These are phyloP conservation scores for Haematococcus lacustris DNA, from an alignment of 139 green algal genomes.

Conservation along the genomic window DNA sequence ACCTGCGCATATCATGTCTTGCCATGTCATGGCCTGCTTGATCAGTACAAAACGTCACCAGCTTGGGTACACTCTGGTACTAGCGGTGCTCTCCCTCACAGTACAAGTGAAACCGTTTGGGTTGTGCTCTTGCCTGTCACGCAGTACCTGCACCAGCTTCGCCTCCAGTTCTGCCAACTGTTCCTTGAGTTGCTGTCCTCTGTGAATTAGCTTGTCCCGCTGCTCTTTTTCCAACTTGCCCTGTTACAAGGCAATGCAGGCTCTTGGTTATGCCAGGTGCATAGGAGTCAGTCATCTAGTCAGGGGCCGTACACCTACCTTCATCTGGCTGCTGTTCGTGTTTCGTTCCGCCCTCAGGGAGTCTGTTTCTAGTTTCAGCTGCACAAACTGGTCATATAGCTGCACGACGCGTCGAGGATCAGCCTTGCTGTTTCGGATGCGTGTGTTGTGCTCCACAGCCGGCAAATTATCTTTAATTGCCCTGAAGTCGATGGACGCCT, in stretches of 20 bases:
- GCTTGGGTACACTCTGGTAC: neutral
- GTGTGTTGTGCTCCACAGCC: slow-evolving; percentile 59
- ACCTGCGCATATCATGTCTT: slow-evolving; percentile 14
- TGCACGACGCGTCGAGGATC: slow-evolving; percentile 63
- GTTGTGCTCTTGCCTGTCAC: neutral
- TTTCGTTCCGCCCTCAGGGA: slow-evolving; percentile 71
- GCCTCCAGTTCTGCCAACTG: slow-evolving; percentile 69
- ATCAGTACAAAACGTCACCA: neutral
- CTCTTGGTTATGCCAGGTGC: neutral
- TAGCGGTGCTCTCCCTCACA: neutral
- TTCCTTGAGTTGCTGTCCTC: slow-evolving; percentile 87
- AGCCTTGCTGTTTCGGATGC: slow-evolving; percentile 52
- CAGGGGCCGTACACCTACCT: slow-evolving; percentile 40
- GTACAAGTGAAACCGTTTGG: neutral
- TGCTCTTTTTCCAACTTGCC: slow-evolving; percentile 77
- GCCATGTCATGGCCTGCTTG: neutral
- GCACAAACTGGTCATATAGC: slow-evolving; percentile 81
- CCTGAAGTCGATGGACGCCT: slow-evolving; percentile 12
- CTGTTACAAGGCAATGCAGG: slow-evolving; percentile 32
- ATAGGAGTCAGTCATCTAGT: neutral
- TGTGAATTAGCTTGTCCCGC: slow-evolving; percentile 63
- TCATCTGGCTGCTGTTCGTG: slow-evolving; percentile 83
- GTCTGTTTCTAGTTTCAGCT: slow-evolving; percentile 56
- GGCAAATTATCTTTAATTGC: slow-evolving; percentile 69
- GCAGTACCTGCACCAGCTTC: slow-evolving; percentile 16